Conservation (phyloP, 2,329 filamentous ascomycete genomes). For the Ceratocystis harringtonii region DNA sequence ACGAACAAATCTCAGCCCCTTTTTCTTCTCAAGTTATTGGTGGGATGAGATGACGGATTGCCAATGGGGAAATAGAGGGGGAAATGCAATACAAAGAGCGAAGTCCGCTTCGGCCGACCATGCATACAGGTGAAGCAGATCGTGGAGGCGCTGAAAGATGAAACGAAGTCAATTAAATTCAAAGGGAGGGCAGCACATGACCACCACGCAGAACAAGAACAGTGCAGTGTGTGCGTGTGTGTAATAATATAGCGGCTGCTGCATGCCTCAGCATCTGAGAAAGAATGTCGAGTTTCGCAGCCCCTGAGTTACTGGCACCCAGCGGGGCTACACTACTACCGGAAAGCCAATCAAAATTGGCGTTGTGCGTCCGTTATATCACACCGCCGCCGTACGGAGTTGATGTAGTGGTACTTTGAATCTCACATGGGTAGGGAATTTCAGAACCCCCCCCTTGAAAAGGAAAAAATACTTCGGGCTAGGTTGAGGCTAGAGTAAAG, state of each 20-base stretch:
- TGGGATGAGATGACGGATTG: slow-evolving; percentile 4
- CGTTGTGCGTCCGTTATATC: not conserved
- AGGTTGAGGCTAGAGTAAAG: too few relatives aligned
- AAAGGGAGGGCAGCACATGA: not conserved
- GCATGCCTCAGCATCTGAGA: not conserved
- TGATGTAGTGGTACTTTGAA: too few relatives aligned
- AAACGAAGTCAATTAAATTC: not conserved
- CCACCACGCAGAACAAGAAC: not conserved
- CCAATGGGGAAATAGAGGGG: not conserved
- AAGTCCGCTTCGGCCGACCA: too few relatives aligned
- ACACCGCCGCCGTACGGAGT: too few relatives aligned
- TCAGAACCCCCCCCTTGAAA: too few relatives aligned
- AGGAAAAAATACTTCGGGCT: too few relatives aligned
- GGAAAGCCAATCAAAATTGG: not conserved
- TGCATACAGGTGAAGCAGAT: not conserved
- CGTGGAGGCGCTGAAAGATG: not conserved
- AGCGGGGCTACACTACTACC: not conserved
- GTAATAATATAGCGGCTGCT: not conserved
- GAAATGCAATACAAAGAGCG: too few relatives aligned
- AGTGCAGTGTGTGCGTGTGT: not conserved
- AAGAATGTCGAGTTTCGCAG: not conserved
- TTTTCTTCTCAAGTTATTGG: not conserved
- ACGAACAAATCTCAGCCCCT: not conserved
- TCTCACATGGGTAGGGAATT: not conserved
- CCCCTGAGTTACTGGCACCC: not conserved